Evolutionary conservation across 2,329 filamentous ascomycete genomes (phyloP).

Genomic region (Eutypella sp.): DNA sequence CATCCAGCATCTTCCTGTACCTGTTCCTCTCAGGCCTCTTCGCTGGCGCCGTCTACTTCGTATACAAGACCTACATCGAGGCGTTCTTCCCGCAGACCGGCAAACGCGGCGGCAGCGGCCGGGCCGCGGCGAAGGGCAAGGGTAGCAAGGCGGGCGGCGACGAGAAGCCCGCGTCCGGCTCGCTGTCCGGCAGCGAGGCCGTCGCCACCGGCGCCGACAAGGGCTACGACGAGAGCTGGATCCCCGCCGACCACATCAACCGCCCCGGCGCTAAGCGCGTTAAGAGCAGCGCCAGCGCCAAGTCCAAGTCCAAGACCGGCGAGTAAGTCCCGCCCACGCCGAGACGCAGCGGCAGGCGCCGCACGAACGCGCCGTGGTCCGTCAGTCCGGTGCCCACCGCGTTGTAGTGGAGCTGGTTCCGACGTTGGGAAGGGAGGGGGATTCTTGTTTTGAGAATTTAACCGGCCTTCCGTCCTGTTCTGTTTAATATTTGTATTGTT

Average conservation of each 20-base stretch:
- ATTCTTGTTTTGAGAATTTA: too few species aligned
- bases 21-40: constrained; percentile 78
- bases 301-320: constrained; percentile 33
- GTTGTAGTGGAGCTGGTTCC: too few species aligned
- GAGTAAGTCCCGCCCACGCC: too few species aligned
- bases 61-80: constrained; percentile 97
- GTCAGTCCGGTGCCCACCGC: too few species aligned
- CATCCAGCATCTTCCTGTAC: constrained; percentile 87
- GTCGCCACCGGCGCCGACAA: constrained; percentile 64
- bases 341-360: too few species aligned
- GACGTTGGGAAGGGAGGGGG: too few species aligned
- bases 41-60: constrained; percentile 81
- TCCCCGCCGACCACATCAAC: constrained; percentile 83
- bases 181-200: constrained; percentile 60
- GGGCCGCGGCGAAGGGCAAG: constrained; percentile 47
- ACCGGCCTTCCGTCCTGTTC: too few species aligned
- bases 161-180: constrained; percentile 48
- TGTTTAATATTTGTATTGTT: too few species aligned
- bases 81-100: constrained; percentile 84
- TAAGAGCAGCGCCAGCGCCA: constrained; percentile 51
- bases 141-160: constrained; percentile 54
- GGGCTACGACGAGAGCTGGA: constrained; percentile 89
- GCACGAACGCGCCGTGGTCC: too few species aligned
- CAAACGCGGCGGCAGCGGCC: constrained; percentile 63
- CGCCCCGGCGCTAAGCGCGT: constrained; percentile 68